Evolutionary conservation across 2,329 filamentous ascomycete genomes (phyloP).

Genomic region (Atkinsonella hypoxylon): DNA sequence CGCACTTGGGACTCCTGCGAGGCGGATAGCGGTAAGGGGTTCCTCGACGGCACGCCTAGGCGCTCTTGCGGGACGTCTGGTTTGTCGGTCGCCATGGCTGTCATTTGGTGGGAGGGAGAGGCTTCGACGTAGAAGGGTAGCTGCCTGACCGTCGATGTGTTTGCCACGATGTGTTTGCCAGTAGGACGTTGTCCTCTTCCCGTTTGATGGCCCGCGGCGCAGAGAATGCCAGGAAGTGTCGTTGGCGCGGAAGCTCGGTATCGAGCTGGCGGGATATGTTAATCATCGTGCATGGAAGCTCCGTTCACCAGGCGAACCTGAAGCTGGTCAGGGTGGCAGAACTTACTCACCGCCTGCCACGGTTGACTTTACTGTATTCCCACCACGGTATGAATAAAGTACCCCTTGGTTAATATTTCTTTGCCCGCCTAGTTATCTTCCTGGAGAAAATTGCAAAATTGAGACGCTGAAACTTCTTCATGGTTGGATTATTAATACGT

Average conservation of each 20-base stretch:
- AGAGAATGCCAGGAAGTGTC: too few species aligned
- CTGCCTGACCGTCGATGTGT: too few species aligned
- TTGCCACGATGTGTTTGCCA: too few species aligned
- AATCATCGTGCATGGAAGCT: background rate
- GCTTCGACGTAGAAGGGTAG: background rate
- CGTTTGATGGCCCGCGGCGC: too few species aligned
- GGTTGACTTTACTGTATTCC: background rate
- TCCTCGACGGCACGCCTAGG: constrained; percentile 47
- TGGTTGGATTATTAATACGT: too few species aligned
- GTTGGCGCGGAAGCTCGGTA: background rate
- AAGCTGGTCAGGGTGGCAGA: background rate
- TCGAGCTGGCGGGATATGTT: background rate
- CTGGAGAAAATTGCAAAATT: too few species aligned
- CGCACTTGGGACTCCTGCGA: constrained; percentile 73
- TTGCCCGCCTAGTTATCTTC: too few species aligned
- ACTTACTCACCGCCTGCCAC: background rate
- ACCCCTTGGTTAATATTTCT: too few species aligned
- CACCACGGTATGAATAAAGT: too few species aligned
- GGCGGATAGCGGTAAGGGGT: constrained; percentile 73
- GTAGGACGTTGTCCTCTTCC: too few species aligned
- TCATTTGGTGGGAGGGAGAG: background rate
- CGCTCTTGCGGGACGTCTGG: constrained; percentile 23
- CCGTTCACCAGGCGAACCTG: background rate
- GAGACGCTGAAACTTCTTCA: too few species aligned
- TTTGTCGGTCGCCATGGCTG: constrained; percentile 11